A percentile compares a stretch with the other conserved stretches of the same genome.
Conservation (phyloP, 2,329 filamentous ascomycete species). For the Epichloe gansuensis region DNA sequence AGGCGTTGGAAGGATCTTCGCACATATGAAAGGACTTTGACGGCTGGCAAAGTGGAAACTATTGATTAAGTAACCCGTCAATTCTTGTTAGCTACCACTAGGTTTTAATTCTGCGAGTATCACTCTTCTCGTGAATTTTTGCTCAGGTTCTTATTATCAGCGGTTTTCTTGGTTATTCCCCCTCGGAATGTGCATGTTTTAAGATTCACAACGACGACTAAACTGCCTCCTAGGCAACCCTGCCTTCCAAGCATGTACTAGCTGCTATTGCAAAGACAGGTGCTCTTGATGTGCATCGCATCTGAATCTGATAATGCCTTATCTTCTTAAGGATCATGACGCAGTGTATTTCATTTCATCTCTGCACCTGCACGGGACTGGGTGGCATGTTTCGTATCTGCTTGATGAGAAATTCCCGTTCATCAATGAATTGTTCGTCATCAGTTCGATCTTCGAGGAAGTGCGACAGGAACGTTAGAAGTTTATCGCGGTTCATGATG, state of each 20-base stretch:
- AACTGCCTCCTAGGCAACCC: neutral
- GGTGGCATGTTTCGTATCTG: slow-evolving; percentile 67
- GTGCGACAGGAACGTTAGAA: slow-evolving; percentile 77
- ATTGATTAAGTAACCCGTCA: neutral
- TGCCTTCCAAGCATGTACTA: neutral
- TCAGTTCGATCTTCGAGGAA: slow-evolving; percentile 93
- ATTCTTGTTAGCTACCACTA: neutral
- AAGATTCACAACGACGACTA: neutral
- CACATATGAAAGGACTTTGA: neutral
- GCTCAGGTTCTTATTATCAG: neutral
- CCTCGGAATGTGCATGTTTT: neutral
- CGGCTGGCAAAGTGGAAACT: neutral
- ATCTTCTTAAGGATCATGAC: neutral
- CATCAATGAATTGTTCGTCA: slow-evolving; percentile 96
- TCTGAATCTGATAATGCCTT: neutral
- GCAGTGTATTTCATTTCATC: slow-evolving; percentile 16
- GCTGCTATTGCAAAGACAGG: neutral
- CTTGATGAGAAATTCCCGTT: slow-evolving; percentile 93
- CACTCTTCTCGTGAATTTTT: too few species aligned
- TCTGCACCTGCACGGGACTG: slow-evolving; percentile 40
- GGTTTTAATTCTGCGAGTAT: neutral
- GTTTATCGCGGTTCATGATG: slow-evolving; percentile 87
- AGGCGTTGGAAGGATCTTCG: neutral
- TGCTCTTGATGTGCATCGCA: neutral
- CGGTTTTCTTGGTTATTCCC: neutral